phyloP scores from a whole-genome alignment of 1,284 basidiomycete genomes.

The Boletus semigastroideus region DNA sequence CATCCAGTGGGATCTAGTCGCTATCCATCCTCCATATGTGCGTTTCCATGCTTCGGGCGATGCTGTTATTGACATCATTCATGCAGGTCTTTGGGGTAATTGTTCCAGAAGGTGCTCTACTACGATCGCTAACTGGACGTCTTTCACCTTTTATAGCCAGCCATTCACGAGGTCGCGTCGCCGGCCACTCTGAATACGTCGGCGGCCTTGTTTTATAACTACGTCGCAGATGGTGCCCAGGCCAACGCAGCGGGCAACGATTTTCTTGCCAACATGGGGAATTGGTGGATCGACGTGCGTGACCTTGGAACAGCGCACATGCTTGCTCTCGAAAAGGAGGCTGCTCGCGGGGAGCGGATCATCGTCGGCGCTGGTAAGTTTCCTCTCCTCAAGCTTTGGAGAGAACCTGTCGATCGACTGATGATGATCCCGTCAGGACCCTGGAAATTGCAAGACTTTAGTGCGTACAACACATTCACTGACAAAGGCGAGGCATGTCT shows the following conservation, averaged over 20 bases:
- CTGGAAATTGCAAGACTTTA: slow-evolving; percentile 34
- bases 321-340: slow-evolving; percentile 49
- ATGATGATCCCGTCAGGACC: slow-evolving; percentile 7
- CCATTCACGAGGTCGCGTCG: slow-evolving; percentile 49
- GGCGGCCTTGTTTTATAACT: slow-evolving; percentile 29
- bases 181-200: slow-evolving; percentile 50
- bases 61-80: background rate
- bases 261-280: slow-evolving; percentile 31
- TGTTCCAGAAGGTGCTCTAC: background rate
- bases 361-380: slow-evolving; percentile 42
- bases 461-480: slow-evolving; percentile 13
- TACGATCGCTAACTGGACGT: too few species aligned
- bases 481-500: background rate
- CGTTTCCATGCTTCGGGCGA: slow-evolving; percentile 11
- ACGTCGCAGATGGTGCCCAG: slow-evolving; percentile 29
- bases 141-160: slow-evolving; percentile 30
- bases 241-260: slow-evolving; percentile 26
- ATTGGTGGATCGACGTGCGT: slow-evolving; percentile 35
- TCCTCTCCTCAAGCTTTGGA: background rate
- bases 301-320: slow-evolving; percentile 62
- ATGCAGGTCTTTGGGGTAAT: slow-evolving; percentile 37
- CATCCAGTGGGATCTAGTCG: slow-evolving; percentile 53
- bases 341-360: slow-evolving; percentile 63
- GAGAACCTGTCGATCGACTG: background rate
- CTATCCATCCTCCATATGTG: slow-evolving; percentile 59